Base-by-base conservation (phyloP, 179 eudicot genomes). In the Pouteria campechiana region DNA sequence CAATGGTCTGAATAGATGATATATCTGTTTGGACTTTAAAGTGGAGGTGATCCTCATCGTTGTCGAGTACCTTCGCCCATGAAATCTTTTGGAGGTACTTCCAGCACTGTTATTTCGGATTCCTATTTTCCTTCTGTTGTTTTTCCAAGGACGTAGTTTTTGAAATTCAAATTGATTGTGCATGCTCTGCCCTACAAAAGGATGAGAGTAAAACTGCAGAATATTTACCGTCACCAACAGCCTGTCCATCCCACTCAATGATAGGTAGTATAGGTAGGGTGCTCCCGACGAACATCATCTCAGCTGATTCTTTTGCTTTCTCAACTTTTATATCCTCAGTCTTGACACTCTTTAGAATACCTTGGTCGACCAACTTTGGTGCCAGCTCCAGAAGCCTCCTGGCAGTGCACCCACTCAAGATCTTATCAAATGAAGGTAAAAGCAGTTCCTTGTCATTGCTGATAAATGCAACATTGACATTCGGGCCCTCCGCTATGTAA, bases 261-360 rank as follows among this genome's bases (percentile, higher is more conserved):
- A 79, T 72, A 0, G 87, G 87, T 43, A 75, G 39, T 14, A 79
- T 7, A 17, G 87, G 87, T 48, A 79, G 87, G 9, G 79, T 68
- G 72, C 87, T 79, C 24, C 79, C 87, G 29, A 79, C 57, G 36
- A 45, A 79, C 78, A 79, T 75, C 76, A 79, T 79, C 39, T 79
- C 87, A 39, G 67, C 72, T 0, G 76, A 55, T 21, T 34, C 50
- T 58, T 72, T 79, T 6, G 66, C 87, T 51, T 75, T 79, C 8
- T 60, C 74, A 11, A 55, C 58, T 0, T 60, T 65, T 10, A 79
- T 13, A 55, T 69, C 55, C 0, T 28, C 69, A 9, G 51, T 50
- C 45, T 40, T 64, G 11, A 75, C 83, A 27, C 79, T 49, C 29
- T 48, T 75, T 67, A 75, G 41, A 19, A 36, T 54, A 29, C 79